Evolutionary conservation across 192 early-diverging fungal genomes (phyloP).

Genomic region (Coemansia sp.): DNA sequence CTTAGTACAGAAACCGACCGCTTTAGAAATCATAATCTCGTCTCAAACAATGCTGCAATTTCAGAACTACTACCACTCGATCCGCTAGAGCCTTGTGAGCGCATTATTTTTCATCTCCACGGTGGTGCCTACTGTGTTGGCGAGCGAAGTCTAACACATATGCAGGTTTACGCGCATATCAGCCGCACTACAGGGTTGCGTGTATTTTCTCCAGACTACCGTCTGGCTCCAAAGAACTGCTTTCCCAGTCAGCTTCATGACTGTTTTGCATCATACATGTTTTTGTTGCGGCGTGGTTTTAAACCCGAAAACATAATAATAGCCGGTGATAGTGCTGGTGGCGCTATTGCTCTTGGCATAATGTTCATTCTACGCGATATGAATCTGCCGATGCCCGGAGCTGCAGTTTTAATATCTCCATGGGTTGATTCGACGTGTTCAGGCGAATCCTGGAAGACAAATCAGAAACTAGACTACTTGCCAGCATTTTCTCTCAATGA

Average conservation of each 20-base stretch:
- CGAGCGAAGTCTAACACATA: slow-evolving; percentile 45
- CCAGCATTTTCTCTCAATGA: slow-evolving; percentile 22
- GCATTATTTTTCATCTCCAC: slow-evolving; percentile 39
- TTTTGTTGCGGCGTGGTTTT: slow-evolving; percentile 56
- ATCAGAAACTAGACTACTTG: slow-evolving; percentile 33
- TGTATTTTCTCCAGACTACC: slow-evolving; percentile 49
- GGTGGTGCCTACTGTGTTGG: slow-evolving; percentile 53
- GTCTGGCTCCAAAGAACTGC: slow-evolving; percentile 30
- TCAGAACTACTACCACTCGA: slow-evolving; percentile 2
- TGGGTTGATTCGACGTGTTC: slow-evolving; percentile 50
- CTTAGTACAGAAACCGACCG: slow-evolving; percentile 3
- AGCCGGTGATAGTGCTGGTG: slow-evolving; percentile 51
- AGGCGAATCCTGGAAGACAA: slow-evolving; percentile 31
- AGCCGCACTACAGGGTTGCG: slow-evolving; percentile 31
- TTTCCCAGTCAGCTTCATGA: slow-evolving; percentile 72
- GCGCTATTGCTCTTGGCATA: slow-evolving; percentile 30
- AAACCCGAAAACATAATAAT: slow-evolving; percentile 40
- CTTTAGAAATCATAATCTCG: slow-evolving; percentile 1
- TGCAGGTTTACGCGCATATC: slow-evolving; percentile 37
- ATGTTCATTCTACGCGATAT: slow-evolving; percentile 32
- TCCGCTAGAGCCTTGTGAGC: slow-evolving; percentile 28
- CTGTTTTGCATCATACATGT: slow-evolving; percentile 71
- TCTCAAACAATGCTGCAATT: background rate
- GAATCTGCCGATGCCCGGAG: slow-evolving; percentile 10
- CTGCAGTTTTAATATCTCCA: slow-evolving; percentile 34